phyloP scores from a whole-genome alignment of 768 basidiomycete species.

The Agaricus blazei region DNA sequence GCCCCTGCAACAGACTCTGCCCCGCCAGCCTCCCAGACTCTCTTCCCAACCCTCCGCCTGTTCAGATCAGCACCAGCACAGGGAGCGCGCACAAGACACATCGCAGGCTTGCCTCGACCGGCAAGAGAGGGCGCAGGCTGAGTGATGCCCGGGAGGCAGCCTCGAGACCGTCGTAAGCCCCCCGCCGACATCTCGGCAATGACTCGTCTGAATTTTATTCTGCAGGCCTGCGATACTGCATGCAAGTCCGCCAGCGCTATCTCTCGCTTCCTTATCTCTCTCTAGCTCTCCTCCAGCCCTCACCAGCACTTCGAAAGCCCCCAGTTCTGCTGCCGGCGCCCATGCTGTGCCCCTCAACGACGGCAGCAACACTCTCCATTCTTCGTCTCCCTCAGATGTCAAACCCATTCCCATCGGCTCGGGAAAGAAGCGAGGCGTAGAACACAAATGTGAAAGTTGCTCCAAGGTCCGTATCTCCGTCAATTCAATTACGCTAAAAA shows the following conservation, averaged over 20 bases:
- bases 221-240: constrained; percentile 28
- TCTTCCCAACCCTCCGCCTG: neutral
- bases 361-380: constrained; percentile 17
- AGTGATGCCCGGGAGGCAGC: constrained; percentile 82
- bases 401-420: constrained; percentile 32
- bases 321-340: constrained; percentile 17
- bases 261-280: constrained; percentile 38
- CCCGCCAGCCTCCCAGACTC: constrained; percentile 4
- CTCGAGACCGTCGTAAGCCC: constrained; percentile 64
- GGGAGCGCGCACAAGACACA: constrained; percentile 41
- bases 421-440: constrained; percentile 76
- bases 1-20: neutral
- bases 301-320: constrained; percentile 18
- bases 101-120: constrained; percentile 66
- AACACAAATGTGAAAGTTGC: constrained; percentile 92
- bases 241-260: constrained; percentile 31
- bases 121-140: constrained; percentile 63
- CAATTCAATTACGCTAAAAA: neutral
- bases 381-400: constrained; percentile 14
- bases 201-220: constrained; percentile 2
- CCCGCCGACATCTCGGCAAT: constrained; percentile 4
- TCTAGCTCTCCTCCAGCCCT: constrained; percentile 35
- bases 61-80: constrained; percentile 14
- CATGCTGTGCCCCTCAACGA: constrained; percentile 18
- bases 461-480: constrained; percentile 59